Evolutionary conservation across 1,284 basidiomycete species (phyloP), one percentile per base, ranked within the genome.

Genomic region (Testicularia cyperi): DNA sequence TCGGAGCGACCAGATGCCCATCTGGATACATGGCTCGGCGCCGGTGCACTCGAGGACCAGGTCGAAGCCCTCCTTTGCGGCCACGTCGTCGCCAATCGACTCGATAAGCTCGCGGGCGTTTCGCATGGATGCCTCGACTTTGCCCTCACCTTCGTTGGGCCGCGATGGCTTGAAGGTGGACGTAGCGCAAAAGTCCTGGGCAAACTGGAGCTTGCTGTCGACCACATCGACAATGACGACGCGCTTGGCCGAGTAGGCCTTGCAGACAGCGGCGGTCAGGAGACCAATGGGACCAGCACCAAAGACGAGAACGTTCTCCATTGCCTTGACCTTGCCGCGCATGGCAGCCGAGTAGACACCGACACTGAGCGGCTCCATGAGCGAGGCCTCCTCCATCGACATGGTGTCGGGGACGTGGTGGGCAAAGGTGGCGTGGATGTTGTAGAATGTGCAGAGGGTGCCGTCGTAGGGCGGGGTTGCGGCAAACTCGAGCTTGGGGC

Each of bases 331-430:
- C 27, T 82, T 79, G 18, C 87, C 92, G 27, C 91, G 81, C 66
- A 83, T 88, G 34, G 84, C 83, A 24, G 95, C 86, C 1, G 89
- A 86, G 77, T 97, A 92, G 12, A 95, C 84, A 6, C 85, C 94
- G 25, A 97, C 94, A 14, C 90, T 85, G 28, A 96, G 83, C 7
- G 94, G 94, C 78, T 97, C 92, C 81, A 96, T 92, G 87, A 82
- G 78, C 4, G 77, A 77, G 5, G 77, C 81, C 46, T 80, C 79
- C 37, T 79, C 78, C 19, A 79, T 62, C 30, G 74, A 68, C 58
- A 80, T 78, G 25, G 68, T 69, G 47, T 79, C 78, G 0, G 78
- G 78, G 10, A 79, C 74, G 23, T 62, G 51, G 62, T 78, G 77
- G 3, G 76, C 77, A 39, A 77, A 74, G 18, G 60, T 31, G 30